These are phyloP conservation scores for Skeletonema marinoi DNA, from an alignment of 108 stramenopile genomes.

Conservation along the genomic window DNA sequence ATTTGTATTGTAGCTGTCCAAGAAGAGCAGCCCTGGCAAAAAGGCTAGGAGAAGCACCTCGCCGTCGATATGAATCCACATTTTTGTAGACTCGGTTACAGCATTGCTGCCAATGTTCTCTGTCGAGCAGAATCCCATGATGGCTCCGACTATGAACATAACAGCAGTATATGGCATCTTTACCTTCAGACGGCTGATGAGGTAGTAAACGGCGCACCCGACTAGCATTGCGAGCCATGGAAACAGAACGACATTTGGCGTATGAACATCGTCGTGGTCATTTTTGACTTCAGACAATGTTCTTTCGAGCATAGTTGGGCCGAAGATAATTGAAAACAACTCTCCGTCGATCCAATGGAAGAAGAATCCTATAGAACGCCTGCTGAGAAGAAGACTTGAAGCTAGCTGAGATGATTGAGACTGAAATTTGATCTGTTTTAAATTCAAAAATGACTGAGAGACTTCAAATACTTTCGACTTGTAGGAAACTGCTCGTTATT, in stretches of 20 bases:
- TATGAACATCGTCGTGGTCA: background rate
- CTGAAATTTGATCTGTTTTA: too few relatives aligned
- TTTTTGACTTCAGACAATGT: background rate
- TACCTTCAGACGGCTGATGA: conserved; percentile 32
- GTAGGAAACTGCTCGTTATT: too few relatives aligned
- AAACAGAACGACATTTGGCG: background rate
- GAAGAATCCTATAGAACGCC: too few relatives aligned
- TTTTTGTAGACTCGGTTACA: conserved; percentile 41
- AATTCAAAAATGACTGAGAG: too few relatives aligned
- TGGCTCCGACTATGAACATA: conserved; percentile 74
- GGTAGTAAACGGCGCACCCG: conserved; percentile 26
- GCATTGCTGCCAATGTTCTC: conserved; percentile 15
- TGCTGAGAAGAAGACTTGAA: too few relatives aligned
- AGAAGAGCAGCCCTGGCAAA: conserved; percentile 89
- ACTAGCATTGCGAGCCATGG: conserved; percentile 28
- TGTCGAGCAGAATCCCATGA: conserved; percentile 54
- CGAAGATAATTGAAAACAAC: too few relatives aligned
- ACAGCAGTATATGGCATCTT: conserved; percentile 76
- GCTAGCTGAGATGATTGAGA: too few relatives aligned
- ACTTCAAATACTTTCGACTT: too few relatives aligned
- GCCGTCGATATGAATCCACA: conserved; percentile 70
- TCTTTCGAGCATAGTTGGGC: too few relatives aligned
- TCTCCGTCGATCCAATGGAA: too few relatives aligned
- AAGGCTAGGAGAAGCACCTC: conserved; percentile 84
- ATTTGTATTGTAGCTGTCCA: conserved; percentile 76